phyloP scores from a whole-genome alignment of 1,139 yeast species.

The Ogataea hybrid region DNA sequence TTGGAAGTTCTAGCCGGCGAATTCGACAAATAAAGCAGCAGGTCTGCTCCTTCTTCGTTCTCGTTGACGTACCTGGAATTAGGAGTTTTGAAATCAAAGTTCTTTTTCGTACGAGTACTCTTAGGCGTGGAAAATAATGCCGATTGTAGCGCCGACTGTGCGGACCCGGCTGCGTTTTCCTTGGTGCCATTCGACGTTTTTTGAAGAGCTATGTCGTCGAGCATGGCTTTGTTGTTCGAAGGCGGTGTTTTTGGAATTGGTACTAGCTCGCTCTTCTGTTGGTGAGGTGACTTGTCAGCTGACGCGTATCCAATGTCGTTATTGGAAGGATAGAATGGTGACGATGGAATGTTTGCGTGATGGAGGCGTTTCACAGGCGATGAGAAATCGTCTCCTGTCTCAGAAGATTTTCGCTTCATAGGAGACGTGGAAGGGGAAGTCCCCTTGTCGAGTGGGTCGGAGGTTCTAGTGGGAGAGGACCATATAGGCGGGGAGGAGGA shows the following conservation, averaged over 20 bases:
- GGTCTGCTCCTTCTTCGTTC: conserved; percentile 80
- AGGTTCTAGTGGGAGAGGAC: conserved; percentile 15
- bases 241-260: conserved; percentile 29
- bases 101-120: conserved; percentile 15
- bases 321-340: conserved; percentile 29
- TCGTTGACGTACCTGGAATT: conserved; percentile 29
- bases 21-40: conserved; percentile 77
- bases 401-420: conserved; percentile 25
- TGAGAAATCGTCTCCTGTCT: conserved; percentile 16
- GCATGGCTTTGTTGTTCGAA: conserved; percentile 17
- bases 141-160: conserved; percentile 22
- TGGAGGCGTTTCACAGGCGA: conserved; percentile 31
- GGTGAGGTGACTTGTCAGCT: conserved; percentile 16
- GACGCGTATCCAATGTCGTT: conserved; percentile 9
- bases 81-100: conserved; percentile 29
- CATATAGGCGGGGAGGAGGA: conserved; percentile 18
- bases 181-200: conserved; percentile 19
- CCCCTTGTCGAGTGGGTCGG: background rate
- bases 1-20: conserved; percentile 71
- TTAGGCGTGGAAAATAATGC: conserved; percentile 32
- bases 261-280: conserved; percentile 9
- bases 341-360: conserved; percentile 27
- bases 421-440: conserved; percentile 23
- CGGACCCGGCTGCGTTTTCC: conserved; percentile 12
- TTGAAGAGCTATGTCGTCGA: conserved; percentile 18